Evolutionary conservation across 164 flowering plant species (phyloP).

Genomic region (Amborella trichopoda): DNA sequence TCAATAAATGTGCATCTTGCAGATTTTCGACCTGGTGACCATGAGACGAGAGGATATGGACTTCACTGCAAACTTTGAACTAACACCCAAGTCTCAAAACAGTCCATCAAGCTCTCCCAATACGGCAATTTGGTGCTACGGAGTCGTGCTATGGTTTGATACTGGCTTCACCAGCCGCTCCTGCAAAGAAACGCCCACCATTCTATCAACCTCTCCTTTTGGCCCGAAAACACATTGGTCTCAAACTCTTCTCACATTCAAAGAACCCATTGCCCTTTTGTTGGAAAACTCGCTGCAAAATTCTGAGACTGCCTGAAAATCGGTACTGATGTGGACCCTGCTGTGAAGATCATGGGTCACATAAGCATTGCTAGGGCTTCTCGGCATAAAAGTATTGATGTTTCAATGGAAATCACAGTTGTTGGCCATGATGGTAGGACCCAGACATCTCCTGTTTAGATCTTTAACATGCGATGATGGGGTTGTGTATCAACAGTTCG

Average conservation of each 20-base stretch:
- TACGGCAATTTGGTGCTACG: conserved; percentile 57
- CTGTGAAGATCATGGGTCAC: conserved; percentile 40
- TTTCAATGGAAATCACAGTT: conserved; percentile 60
- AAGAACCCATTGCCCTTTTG: conserved; percentile 64
- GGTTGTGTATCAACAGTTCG: too few relatives aligned
- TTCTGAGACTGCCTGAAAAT: conserved; percentile 9
- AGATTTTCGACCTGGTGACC: conserved; percentile 67
- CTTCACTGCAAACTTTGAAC: conserved; percentile 56
- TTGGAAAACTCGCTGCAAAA: conserved; percentile 8
- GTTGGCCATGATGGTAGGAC: conserved; percentile 39
- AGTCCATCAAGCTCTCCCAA: too few relatives aligned
- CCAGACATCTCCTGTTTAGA: conserved; percentile 57
- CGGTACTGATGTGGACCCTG: conserved; percentile 53
- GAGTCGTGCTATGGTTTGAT: conserved; percentile 90
- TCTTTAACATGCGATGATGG: conserved; percentile 45
- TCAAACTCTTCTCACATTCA: conserved; percentile 79
- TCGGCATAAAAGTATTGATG: conserved; percentile 82
- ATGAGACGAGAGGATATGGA: conserved; percentile 73
- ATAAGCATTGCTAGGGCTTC: conserved; percentile 73
- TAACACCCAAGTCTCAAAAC: conserved; percentile 35
- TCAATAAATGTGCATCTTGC: too few relatives aligned
- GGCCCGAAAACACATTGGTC: conserved; percentile 84
- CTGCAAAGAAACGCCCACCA: conserved; percentile 66
- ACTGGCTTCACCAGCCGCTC: conserved; percentile 78
- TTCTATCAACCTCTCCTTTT: conserved; percentile 84